Percentiles rank a stretch among this genome's conserved stretches.
phyloP scores from a whole-genome alignment of 495 filamentous ascomycete genomes.

The Trichoderma parareesei region DNA sequence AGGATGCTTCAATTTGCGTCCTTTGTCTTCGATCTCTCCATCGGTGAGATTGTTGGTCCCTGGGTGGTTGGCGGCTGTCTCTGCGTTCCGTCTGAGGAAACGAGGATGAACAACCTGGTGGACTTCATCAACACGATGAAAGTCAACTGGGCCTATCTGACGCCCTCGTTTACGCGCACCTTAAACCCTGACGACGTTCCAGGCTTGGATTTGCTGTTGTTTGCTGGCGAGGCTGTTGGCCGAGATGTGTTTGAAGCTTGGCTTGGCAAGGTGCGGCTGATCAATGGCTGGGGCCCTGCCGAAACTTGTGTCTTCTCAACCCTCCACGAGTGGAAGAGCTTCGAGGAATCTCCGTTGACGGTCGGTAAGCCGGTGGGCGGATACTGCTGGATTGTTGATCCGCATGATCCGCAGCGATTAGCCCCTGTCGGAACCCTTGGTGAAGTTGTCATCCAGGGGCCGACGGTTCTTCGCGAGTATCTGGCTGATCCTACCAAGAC shows the following conservation, averaged over 20 bases:
- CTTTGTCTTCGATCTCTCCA: conserved; percentile 60
- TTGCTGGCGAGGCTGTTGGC: conserved; percentile 32
- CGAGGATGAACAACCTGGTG: conserved; percentile 29
- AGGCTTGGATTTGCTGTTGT: conserved; percentile 36
- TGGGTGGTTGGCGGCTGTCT: conserved; percentile 47
- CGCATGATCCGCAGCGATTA: conserved; percentile 38
- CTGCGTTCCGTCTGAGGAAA: conserved; percentile 38
- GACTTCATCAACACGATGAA: conserved; percentile 36
- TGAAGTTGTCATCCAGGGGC: conserved; percentile 39
- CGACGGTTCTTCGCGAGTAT: conserved; percentile 30
- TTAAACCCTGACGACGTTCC: conserved; percentile 29
- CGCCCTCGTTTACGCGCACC: conserved; percentile 36
- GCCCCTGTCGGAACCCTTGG: conserved; percentile 40
- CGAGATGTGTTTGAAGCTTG: conserved; percentile 15
- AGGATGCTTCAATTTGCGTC: conserved; percentile 57
- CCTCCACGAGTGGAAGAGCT: conserved; percentile 15
- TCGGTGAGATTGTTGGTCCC: conserved; percentile 58
- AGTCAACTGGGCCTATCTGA: conserved; percentile 45
- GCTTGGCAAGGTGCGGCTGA: conserved; percentile 19
- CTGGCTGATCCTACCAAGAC: conserved; percentile 15
- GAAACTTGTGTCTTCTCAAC: conserved; percentile 23
- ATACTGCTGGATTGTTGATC: conserved; percentile 38
- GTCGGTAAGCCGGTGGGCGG: conserved; percentile 37
- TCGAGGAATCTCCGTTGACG: conserved; percentile 22
- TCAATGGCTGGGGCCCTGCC: conserved; percentile 28